Evolutionary conservation across 495 filamentous ascomycete genomes (phyloP), one percentile per base, ranked within the genome.

Genomic region (Aspergillus bertholletiae): DNA sequence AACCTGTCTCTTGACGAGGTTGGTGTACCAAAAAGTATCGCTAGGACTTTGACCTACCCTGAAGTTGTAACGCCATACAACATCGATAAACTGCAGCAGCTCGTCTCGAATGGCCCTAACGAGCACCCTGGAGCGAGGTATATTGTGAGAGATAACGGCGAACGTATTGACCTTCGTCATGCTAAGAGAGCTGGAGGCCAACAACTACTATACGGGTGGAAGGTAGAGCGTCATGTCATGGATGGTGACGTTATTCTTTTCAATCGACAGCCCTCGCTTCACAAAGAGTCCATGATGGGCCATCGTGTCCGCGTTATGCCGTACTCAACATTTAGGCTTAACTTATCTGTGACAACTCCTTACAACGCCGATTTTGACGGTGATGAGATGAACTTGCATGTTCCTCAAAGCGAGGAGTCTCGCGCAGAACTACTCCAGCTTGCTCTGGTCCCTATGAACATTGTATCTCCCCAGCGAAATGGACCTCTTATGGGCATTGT

Each of bases 231-330:
- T 30, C 94, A 99, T 68, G 83, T 99, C 47, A 84, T 94, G 55
- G 89, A 96, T 63, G 94, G 92, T 35, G 94, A 99, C 72, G 95
- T 87, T 53, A 97, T 99, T 74, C 89, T 99, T 65, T 99, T 99
- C 80, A 99, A 99, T 68, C 94, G 94, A 71, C 94, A 99, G 65
- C 94, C 94, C 1, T 99, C 94, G 7, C 80, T 99, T 56, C 94
- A 99, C 78, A 99, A 99, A 70, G 94, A 99, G 65, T 97, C 94
- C 55, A 99, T 99, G 94, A 99, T 99, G 94, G 94, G 89, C 72
- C 94, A 99, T 75, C 84, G 92, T 49, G 93, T 99, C 35, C 85
- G 86, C 28, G 94, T 99, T 39, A 96, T 99, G 94, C 94, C 94
- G 1, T 99, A 93, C 70, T 99, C 94, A 3, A 99, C 94, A 1